Percentiles rank a stretch among this genome's conserved stretches.
Conservation (phyloP, 257 asterid species). For the Gynochthodes officinalis region DNA sequence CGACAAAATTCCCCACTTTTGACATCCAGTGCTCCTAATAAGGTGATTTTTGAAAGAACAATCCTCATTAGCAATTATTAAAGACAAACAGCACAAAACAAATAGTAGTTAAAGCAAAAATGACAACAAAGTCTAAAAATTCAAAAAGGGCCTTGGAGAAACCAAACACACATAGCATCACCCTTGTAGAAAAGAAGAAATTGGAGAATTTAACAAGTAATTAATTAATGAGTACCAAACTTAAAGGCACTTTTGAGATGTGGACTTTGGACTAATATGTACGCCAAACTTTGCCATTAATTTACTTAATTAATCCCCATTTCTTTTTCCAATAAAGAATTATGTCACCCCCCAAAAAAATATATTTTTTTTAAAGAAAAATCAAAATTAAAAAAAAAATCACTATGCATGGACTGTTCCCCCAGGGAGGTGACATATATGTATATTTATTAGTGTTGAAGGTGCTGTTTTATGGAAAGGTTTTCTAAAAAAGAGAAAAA, state of each 20-base stretch:
- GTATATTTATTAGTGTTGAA: slow-evolving; percentile 18
- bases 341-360: too few species aligned
- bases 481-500: too few species aligned
- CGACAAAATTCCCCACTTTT: too few species aligned
- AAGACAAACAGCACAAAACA: too few species aligned
- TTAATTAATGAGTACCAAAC: not conserved
- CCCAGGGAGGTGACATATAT: slow-evolving; percentile 21
- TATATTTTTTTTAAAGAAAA: too few species aligned
- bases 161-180: slow-evolving; percentile 40
- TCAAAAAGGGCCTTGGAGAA: slow-evolving; percentile 26
- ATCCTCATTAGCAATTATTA: too few species aligned
- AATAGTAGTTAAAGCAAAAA: slow-evolving; percentile 15
- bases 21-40: too few species aligned
- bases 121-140: slow-evolving; percentile 18
- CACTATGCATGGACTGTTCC: slow-evolving; percentile 17
- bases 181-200: slow-evolving; percentile 19
- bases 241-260: slow-evolving; percentile 35
- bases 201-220: too few species aligned
- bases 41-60: too few species aligned
- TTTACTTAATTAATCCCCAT: not conserved
- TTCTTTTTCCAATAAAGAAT: not conserved
- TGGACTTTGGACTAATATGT: slow-evolving; percentile 30
- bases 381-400: too few species aligned
- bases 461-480: too few species aligned
- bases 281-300: slow-evolving; percentile 10